phyloP scores from a whole-genome alignment of 495 filamentous ascomycete species.

The Penicillium parvum region DNA sequence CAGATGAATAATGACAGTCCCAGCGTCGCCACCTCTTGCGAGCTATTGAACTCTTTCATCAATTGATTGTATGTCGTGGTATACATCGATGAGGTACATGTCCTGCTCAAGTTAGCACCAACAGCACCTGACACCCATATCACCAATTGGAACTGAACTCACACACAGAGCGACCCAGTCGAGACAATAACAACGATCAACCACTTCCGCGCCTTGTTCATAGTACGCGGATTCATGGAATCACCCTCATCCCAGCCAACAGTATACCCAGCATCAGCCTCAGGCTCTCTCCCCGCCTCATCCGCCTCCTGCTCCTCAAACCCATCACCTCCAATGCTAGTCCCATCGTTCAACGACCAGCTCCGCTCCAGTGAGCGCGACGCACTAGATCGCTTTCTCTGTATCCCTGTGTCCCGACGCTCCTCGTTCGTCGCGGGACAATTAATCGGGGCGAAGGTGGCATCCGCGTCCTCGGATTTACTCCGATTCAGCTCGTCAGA shows the following conservation, averaged over 20 bases:
- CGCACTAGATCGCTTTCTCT: constrained; percentile 19
- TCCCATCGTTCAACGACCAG: constrained; percentile 61
- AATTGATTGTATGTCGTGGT: constrained; percentile 82
- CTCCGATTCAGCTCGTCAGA: constrained; percentile 7
- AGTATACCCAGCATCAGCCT: constrained; percentile 42
- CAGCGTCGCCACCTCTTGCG: constrained; percentile 67
- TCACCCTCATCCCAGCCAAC: constrained; percentile 75
- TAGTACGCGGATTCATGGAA: constrained; percentile 65
- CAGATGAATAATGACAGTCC: constrained; percentile 78
- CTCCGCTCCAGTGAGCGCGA: constrained; percentile 33
- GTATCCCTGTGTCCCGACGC: constrained; percentile 6
- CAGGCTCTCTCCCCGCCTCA: constrained; percentile 15
- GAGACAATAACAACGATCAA: constrained; percentile 68
- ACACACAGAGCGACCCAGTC: constrained; percentile 77
- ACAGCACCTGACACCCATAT: background rate
- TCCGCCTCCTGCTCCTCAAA: constrained; percentile 16
- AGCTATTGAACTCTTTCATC: constrained; percentile 66
- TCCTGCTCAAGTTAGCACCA: constrained; percentile 44
- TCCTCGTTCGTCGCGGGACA: constrained; percentile 10
- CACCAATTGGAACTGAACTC: constrained; percentile 34
- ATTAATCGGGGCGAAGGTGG: constrained; percentile 28
- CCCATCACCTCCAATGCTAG: constrained; percentile 40
- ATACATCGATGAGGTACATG: constrained; percentile 85
- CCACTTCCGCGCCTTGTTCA: constrained; percentile 69
- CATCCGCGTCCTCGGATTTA: constrained; percentile 18